A percentile compares a stretch with the other conserved stretches of the same genome.
Evolutionary conservation across 352 stramenopile species (phyloP).

Genomic region (Phytophthora vignae): DNA sequence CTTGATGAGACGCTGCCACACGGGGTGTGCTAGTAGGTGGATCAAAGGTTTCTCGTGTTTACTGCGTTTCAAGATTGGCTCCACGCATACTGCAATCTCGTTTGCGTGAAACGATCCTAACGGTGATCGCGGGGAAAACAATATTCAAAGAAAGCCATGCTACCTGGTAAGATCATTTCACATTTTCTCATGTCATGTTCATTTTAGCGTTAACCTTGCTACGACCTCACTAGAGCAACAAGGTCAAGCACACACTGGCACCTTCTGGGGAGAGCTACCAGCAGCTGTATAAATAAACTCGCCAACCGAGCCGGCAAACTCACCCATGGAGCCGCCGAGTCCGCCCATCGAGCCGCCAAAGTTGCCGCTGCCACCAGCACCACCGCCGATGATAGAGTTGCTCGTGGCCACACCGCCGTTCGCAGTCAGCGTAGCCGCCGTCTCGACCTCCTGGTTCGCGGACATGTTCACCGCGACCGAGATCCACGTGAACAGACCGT

Average conservation of each 20-base stretch:
- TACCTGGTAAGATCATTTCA: no score
- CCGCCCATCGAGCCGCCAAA: slow-evolving; percentile 28
- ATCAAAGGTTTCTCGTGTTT: no score
- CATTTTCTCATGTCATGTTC: no score
- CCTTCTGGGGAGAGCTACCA: neutral
- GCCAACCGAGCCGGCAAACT: slow-evolving; percentile 15
- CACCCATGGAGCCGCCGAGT: slow-evolving; percentile 18
- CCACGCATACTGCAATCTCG: no score
- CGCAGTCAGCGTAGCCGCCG: slow-evolving; percentile 10
- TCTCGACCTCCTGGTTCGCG: slow-evolving; percentile 9
- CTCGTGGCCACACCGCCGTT: slow-evolving; percentile 22
- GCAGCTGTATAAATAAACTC: neutral
- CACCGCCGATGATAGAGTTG: slow-evolving; percentile 19
- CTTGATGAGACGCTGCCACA: slow-evolving; percentile 51
- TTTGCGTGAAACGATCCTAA: no score
- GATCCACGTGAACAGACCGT: slow-evolving; percentile 34
- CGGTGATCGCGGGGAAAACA: no score
- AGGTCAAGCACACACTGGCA: neutral
- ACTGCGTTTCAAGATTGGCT: no score
- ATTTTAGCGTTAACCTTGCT: neutral
- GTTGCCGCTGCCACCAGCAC: slow-evolving; percentile 16
- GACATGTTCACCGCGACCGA: slow-evolving; percentile 31
- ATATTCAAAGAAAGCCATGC: no score
- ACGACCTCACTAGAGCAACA: neutral
- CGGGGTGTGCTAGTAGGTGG: slow-evolving; percentile 39